Percentiles rank a stretch among this genome's conserved stretches.
Evolutionary conservation across 768 basidiomycete species (phyloP).

Genomic region (Trametes cingulata): DNA sequence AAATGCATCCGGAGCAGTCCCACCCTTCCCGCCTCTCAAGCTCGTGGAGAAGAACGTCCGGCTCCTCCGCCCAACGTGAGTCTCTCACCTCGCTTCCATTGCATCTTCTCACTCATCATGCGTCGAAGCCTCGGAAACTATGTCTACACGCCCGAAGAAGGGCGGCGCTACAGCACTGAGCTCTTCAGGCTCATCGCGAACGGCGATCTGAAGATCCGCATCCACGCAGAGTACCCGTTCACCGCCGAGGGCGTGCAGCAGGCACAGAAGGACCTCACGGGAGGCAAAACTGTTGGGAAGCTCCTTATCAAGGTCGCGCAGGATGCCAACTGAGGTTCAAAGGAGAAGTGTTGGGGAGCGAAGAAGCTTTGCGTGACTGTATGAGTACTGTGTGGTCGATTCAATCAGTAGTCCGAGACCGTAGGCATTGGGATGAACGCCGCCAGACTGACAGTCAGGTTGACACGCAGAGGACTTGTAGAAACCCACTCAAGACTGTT

Average conservation of each 20-base stretch:
- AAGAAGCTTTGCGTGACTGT: no score
- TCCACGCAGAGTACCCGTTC: conserved; percentile 83
- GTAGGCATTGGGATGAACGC: no score
- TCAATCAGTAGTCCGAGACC: no score
- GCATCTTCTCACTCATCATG: background rate
- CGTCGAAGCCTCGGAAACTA: conserved; percentile 67
- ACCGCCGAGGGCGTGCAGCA: conserved; percentile 74
- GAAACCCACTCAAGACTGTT: no score
- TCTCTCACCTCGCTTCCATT: background rate
- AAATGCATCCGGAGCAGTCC: conserved; percentile 86
- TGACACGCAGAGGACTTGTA: no score
- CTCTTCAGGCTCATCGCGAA: conserved; percentile 61
- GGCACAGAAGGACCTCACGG: conserved; percentile 75
- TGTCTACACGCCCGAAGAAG: conserved; percentile 72
- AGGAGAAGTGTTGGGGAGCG: no score
- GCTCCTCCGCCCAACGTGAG: conserved; percentile 70
- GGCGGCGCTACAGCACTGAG: conserved; percentile 59
- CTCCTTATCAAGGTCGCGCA: conserved; percentile 70
- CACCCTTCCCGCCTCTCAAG: conserved; percentile 71
- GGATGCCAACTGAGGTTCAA: background rate
- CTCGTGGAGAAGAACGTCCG: conserved; percentile 83
- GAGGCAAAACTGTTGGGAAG: conserved; percentile 83
- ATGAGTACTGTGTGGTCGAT: no score
- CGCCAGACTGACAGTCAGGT: no score
- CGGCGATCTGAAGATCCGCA: conserved; percentile 62